Evolutionary conservation across 345 rosid genomes (phyloP).

Genomic region (Eucalyptus pauciflora): DNA sequence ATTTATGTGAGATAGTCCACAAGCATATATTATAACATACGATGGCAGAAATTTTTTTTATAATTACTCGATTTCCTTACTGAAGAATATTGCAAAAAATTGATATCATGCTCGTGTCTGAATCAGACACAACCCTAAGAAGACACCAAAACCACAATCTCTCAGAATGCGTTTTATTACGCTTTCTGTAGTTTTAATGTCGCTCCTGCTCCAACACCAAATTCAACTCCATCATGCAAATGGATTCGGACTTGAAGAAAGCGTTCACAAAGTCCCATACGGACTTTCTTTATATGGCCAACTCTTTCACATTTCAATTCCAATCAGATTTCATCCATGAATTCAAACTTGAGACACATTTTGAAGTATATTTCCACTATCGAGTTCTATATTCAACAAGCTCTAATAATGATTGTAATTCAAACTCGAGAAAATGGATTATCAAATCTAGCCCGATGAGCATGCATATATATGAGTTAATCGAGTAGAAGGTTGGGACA

Average conservation of each 20-base stretch:
- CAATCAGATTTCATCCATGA: background rate
- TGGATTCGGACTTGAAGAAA: background rate
- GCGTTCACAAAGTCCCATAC: background rate
- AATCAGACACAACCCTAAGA: background rate
- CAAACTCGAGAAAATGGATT: background rate
- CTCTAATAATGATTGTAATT: background rate
- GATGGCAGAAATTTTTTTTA: too few species aligned
- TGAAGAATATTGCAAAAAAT: too few species aligned
- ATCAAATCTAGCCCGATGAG: background rate
- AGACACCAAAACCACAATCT: background rate
- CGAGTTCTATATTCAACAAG: background rate
- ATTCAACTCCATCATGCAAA: background rate
- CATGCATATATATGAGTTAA: fast-evolving
- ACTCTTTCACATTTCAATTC: background rate
- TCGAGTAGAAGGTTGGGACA: background rate
- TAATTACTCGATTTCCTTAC: background rate
- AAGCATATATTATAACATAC: too few species aligned
- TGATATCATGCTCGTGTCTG: background rate
- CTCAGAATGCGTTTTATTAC: background rate
- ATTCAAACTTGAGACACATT: background rate
- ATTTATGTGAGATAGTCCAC: too few species aligned
- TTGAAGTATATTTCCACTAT: background rate
- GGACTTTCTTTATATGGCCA: background rate
- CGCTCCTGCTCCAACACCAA: background rate
- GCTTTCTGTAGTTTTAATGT: background rate